A percentile compares a stretch with the other conserved stretches of the same genome.
phyloP scores from a whole-genome alignment of 164 flowering plant species.

The Nymphaea colorata region DNA sequence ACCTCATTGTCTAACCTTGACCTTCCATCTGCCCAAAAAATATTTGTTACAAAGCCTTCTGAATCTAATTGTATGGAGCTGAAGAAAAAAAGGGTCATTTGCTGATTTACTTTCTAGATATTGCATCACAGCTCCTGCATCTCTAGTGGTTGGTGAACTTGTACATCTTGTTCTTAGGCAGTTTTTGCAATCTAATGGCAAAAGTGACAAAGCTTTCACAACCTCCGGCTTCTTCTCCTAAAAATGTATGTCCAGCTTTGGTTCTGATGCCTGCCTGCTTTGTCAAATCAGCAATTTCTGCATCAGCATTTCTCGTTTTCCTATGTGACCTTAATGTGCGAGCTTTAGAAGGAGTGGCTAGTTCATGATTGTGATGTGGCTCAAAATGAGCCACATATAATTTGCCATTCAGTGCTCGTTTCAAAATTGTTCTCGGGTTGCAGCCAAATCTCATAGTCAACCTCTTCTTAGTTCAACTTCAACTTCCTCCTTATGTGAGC shows the following conservation, averaged over 20 bases:
- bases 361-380: too few species aligned
- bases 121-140: neutral
- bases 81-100: constrained; percentile 3
- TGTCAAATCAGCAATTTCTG: too few species aligned
- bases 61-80: constrained; percentile 1
- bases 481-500: neutral
- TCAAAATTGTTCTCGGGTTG: neutral
- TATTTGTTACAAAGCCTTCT: constrained; percentile 1
- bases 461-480: neutral
- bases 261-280: too few species aligned
- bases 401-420: too few species aligned
- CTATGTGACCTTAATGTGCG: too few species aligned
- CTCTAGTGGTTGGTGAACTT: neutral
- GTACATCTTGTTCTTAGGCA: neutral
- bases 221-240: too few species aligned
- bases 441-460: neutral
- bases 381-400: too few species aligned
- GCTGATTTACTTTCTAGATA: neutral
- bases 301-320: too few species aligned
- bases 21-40: constrained; percentile 6
- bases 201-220: too few species aligned
- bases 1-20: constrained; percentile 1
- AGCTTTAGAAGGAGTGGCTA: too few species aligned
- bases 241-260: too few species aligned
- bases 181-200: neutral